Percentiles rank a stretch among this genome's conserved stretches.
phyloP scores from a whole-genome alignment of 2,329 filamentous ascomycete species.

The Cyphellophora attinorum region DNA sequence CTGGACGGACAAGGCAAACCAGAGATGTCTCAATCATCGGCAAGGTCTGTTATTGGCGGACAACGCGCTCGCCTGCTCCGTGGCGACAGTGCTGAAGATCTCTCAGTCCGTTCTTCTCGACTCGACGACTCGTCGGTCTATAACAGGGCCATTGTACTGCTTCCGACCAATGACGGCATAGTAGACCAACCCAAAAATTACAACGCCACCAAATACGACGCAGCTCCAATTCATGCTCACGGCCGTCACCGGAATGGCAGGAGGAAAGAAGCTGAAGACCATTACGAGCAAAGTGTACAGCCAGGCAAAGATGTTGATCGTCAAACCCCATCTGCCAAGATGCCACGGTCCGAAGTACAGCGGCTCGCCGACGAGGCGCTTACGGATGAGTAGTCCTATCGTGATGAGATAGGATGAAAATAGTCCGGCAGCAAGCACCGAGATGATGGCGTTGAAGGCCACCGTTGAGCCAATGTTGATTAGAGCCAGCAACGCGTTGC shows the following conservation, averaged over 20 bases:
- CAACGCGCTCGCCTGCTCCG: too few relatives aligned
- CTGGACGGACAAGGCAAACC: too few relatives aligned
- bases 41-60: too few relatives aligned
- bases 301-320: conserved; percentile 26
- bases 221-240: conserved; percentile 23
- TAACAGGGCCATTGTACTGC: conserved; percentile 13
- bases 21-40: too few relatives aligned
- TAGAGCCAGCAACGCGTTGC: conserved; percentile 31
- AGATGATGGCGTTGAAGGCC: conserved; percentile 31
- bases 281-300: conserved; percentile 14
- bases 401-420: conserved; percentile 29
- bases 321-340: conserved; percentile 28
- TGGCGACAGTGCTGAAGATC: too few relatives aligned
- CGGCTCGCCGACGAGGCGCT: conserved; percentile 23
- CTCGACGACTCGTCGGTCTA: too few relatives aligned
- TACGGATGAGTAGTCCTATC: conserved; percentile 25
- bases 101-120: too few relatives aligned
- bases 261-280: conserved; percentile 20
- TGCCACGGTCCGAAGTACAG: conserved; percentile 26
- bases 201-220: conserved; percentile 11
- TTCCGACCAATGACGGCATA: conserved; percentile 10
- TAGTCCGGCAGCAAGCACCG: conserved; percentile 26
- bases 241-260: conserved; percentile 20
- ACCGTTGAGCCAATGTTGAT: conserved; percentile 23
- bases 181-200: conserved; percentile 10